phyloP scores from a whole-genome alignment of 169 alveolate genomes.

The Perkinsus chesapeaki region DNA sequence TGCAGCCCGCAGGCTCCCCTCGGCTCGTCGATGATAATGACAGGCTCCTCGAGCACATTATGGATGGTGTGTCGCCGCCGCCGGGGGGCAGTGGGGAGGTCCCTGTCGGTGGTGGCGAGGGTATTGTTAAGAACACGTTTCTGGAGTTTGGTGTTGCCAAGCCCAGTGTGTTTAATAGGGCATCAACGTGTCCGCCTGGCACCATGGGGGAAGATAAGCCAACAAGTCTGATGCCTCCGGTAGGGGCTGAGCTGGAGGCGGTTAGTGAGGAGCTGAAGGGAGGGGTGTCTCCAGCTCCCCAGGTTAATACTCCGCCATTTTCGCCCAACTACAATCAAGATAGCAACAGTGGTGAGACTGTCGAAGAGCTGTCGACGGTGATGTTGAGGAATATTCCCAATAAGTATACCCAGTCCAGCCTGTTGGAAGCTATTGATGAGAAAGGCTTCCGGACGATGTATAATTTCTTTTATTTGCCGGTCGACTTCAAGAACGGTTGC shows the following conservation, averaged over 20 bases:
- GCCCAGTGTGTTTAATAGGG: background rate
- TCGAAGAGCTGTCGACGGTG: constrained; percentile 37
- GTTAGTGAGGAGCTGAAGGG: background rate
- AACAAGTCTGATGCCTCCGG: background rate
- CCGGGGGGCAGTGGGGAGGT: too few species aligned
- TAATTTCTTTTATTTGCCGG: constrained; percentile 66
- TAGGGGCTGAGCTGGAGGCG: background rate
- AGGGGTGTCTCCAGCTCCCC: background rate
- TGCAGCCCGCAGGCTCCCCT: too few species aligned
- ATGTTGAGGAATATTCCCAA: constrained; percentile 61
- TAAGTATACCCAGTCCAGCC: constrained; percentile 42
- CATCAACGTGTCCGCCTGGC: background rate
- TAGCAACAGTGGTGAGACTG: background rate
- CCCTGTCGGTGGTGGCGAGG: background rate
- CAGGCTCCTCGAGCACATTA: too few species aligned
- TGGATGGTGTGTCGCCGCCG: too few species aligned
- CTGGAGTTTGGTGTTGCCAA: background rate
- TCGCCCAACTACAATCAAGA: background rate
- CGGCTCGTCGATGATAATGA: too few species aligned
- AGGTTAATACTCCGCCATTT: background rate
- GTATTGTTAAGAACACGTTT: background rate
- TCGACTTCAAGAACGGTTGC: constrained; percentile 48
- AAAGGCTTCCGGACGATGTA: constrained; percentile 45
- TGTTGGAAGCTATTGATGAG: constrained; percentile 40
- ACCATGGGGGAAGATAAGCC: background rate